Conservation (phyloP, 805 yeast species). For the Kodamaea hsintzibuensis region DNA sequence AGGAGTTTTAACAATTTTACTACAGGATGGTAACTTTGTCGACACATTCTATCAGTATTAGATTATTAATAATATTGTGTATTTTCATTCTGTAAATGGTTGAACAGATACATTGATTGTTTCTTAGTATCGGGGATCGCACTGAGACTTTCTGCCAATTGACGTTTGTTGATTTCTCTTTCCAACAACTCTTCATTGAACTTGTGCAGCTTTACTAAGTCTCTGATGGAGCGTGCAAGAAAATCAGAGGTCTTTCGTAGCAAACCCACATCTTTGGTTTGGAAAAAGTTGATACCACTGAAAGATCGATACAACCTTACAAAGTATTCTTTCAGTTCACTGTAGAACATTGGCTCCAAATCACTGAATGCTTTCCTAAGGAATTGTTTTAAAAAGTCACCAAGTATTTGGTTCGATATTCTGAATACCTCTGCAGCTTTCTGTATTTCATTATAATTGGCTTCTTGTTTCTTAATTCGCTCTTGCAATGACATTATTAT, state of each 20-base stretch:
- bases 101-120: neutral
- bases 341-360: conserved; percentile 6
- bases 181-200: conserved; percentile 8
- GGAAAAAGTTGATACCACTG: neutral
- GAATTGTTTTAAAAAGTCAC: neutral
- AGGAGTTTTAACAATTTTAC: conserved; percentile 59
- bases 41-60: conserved; percentile 28
- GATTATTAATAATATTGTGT: conserved; percentile 11
- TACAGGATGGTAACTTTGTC: conserved; percentile 61
- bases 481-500: conserved; percentile 3
- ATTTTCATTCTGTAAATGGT: neutral
- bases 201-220: conserved; percentile 5
- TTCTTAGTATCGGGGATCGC: neutral
- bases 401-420: neutral
- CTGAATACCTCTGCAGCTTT: neutral
- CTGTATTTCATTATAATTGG: neutral
- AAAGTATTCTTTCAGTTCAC: conserved; percentile 10
- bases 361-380: neutral
- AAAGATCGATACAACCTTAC: conserved; percentile 1
- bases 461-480: neutral
- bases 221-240: conserved; percentile 5
- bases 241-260: conserved; percentile 6
- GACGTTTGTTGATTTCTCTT: neutral
- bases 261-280: neutral
- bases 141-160: neutral